Conservation (phyloP, 441 rosid species). For the Bocquillonia castaneifolia region DNA sequence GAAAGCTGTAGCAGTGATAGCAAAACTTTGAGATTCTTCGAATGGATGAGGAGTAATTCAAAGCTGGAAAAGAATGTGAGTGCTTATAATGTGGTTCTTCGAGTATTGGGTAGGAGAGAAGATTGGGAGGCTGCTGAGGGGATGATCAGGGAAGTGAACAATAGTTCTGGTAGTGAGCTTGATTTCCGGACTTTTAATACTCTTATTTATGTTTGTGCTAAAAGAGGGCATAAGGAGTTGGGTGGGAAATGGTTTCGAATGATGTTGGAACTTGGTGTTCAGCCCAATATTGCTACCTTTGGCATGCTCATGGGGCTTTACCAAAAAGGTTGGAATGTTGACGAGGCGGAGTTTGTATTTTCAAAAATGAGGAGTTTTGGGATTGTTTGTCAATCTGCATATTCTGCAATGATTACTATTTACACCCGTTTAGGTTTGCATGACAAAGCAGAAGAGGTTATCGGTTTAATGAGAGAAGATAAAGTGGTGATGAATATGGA, state of each 20-base stretch:
- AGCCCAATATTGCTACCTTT: constrained; percentile 70
- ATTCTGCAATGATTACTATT: constrained; percentile 81
- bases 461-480: constrained; percentile 53
- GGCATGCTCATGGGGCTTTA: constrained; percentile 86
- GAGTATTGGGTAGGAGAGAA: constrained; percentile 62
- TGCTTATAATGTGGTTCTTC: constrained; percentile 67
- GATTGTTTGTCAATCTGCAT: constrained; percentile 72
- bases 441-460: constrained; percentile 70
- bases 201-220: constrained; percentile 57
- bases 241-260: constrained; percentile 63
- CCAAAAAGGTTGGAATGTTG: constrained; percentile 64
- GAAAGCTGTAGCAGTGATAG: constrained; percentile 50
- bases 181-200: constrained; percentile 66
- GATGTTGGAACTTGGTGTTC: constrained; percentile 66
- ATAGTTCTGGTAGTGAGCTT: constrained; percentile 30
- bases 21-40: constrained; percentile 56
- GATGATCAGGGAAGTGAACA: constrained; percentile 39
- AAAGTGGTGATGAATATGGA: constrained; percentile 47
- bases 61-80: constrained; percentile 50
- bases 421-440: constrained; percentile 66
- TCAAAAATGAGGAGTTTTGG: constrained; percentile 55
- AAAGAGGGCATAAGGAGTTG: constrained; percentile 45
- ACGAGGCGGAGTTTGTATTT: constrained; percentile 69
- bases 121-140: constrained; percentile 68
- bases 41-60: constrained; percentile 73